These are phyloP conservation scores for Cinnamomum chago DNA, from an alignment of 164 flowering plant genomes.

Conservation along the genomic window DNA sequence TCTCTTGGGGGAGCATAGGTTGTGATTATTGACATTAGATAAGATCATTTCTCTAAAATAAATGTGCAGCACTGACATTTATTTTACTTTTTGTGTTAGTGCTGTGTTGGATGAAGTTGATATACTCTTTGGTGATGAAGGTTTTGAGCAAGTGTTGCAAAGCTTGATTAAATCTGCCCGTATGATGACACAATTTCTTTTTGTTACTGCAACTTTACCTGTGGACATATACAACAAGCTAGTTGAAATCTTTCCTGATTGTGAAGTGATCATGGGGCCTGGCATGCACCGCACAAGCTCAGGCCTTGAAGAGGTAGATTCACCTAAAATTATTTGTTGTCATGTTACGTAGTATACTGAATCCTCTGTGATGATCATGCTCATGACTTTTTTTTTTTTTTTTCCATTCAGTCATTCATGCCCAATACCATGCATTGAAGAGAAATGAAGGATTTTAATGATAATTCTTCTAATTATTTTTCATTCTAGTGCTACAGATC, in stretches of 20 bases:
- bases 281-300: constrained; percentile 85
- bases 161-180: constrained; percentile 60
- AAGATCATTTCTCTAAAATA: neutral
- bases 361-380: neutral
- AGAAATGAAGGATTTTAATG: too few relatives aligned
- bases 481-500: too few relatives aligned
- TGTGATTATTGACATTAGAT: neutral
- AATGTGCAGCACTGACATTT: neutral
- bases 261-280: constrained; percentile 86
- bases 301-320: constrained; percentile 87
- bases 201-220: constrained; percentile 97
- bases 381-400: too few relatives aligned
- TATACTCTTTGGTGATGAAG: constrained; percentile 81
- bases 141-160: constrained; percentile 66
- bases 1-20: neutral
- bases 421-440: neutral
- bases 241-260: constrained; percentile 83
- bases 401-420: neutral
- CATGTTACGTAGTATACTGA: neutral
- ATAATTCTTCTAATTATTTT: too few relatives aligned
- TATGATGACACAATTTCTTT: constrained; percentile 75
- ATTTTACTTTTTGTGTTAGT: constrained; percentile 33
- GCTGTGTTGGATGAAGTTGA: constrained; percentile 94
- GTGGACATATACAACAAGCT: constrained; percentile 76
- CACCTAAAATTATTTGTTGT: neutral